These are phyloP conservation scores for Sporothrix luriei DNA, from an alignment of 2,329 filamentous ascomycete species.

Conservation along the genomic window DNA sequence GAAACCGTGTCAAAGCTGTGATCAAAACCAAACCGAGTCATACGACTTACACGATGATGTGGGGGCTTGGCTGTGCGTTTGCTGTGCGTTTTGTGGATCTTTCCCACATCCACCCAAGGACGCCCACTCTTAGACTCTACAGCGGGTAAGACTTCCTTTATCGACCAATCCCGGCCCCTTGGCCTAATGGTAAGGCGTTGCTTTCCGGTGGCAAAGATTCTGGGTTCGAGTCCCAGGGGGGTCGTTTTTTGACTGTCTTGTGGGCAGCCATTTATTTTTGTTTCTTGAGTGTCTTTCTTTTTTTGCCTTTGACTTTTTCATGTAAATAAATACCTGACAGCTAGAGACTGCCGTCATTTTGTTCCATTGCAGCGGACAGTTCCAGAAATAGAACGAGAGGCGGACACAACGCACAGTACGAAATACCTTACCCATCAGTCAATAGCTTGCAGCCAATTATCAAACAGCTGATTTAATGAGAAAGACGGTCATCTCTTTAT, in stretches of 20 bases:
- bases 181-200: constrained; percentile 38
- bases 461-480: too few relatives aligned
- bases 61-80: not conserved
- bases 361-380: too few relatives aligned
- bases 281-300: not conserved
- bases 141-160: not conserved
- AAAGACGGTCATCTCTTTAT: too few relatives aligned
- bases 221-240: constrained; percentile 38
- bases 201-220: constrained; percentile 38
- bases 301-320: not conserved
- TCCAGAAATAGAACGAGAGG: too few relatives aligned
- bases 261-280: not conserved
- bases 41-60: not conserved
- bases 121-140: constrained; percentile 16
- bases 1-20: too few relatives aligned
- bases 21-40: too few relatives aligned
- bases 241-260: constrained; percentile 40
- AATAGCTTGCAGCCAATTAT: too few relatives aligned
- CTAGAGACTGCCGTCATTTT: too few relatives aligned
- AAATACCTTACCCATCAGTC: too few relatives aligned
- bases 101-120: not conserved
- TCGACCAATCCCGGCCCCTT: constrained; percentile 34
- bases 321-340: too few relatives aligned
- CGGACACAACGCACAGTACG: too few relatives aligned
- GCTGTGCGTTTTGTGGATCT: not conserved